Conservation (phyloP, 208 protist species). For the Vickermania ingenoplastis region DNA sequence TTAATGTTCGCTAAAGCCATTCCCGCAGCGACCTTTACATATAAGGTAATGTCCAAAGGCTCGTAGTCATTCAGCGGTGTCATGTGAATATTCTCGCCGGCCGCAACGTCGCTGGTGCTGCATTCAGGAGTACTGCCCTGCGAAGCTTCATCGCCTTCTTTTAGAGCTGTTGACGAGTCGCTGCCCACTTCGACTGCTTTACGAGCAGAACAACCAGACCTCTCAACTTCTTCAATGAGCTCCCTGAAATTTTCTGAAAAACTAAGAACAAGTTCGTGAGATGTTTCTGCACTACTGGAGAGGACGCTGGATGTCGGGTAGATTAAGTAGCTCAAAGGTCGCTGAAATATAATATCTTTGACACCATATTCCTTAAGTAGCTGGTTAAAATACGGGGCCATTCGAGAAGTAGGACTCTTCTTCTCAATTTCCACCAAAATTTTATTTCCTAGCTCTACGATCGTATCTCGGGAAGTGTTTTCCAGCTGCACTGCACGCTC, state of each 20-base stretch:
- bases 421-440: slow-evolving; percentile 72
- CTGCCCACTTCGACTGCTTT: background rate
- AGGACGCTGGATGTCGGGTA: slow-evolving; percentile 50
- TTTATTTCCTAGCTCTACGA: slow-evolving; percentile 76
- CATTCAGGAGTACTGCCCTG: background rate
- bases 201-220: slow-evolving; percentile 48
- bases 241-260: slow-evolving; percentile 76
- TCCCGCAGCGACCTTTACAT: slow-evolving; percentile 61
- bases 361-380: slow-evolving; percentile 60
- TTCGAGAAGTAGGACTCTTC: slow-evolving; percentile 80
- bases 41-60: slow-evolving; percentile 69
- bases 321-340: slow-evolving; percentile 75
- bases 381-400: slow-evolving; percentile 70
- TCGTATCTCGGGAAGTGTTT: slow-evolving; percentile 68
- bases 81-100: slow-evolving; percentile 26
- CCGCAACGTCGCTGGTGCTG: background rate
- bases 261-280: slow-evolving; percentile 57
- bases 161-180: background rate
- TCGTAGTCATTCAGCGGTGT: slow-evolving; percentile 43
- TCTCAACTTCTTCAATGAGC: slow-evolving; percentile 76
- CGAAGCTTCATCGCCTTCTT: background rate
- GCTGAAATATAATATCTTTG: slow-evolving; percentile 73
- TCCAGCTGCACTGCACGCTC: slow-evolving; percentile 73
- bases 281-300: slow-evolving; percentile 30
- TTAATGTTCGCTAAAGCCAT: slow-evolving; percentile 82